Evolutionary conservation across 306 rosid genomes (phyloP).

Genomic region (barrel medic (Medicago truncatula)): MtrunA17r5.0-ANR NC_053047.1:77501-78000

Average conservation of each 20-base stretch:
- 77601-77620: too few relatives aligned
- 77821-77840: constrained; percentile 82
- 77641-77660: constrained; percentile 29
- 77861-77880: constrained; percentile 81
- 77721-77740: constrained; percentile 90
- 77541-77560: constrained; percentile 81
- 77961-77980: neutral
- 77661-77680: constrained; percentile 85
- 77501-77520: constrained; percentile 82
- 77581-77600: neutral
- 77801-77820: neutral
- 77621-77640: too few relatives aligned
- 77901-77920: constrained; percentile 80
- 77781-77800: neutral
- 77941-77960: too few relatives aligned
- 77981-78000: constrained; percentile 60
- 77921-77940: too few relatives aligned
- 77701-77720: constrained; percentile 87
- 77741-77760: constrained; percentile 55
- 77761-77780: neutral
- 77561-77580: constrained; percentile 64
- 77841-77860: constrained; percentile 78
- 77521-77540: constrained; percentile 69
- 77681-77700: constrained; percentile 78
- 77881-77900: constrained; percentile 92